Evolutionary conservation across 345 rosid species (phyloP), one percentile per base, ranked within the genome.

Genomic region (Jatropha curcas): DNA sequence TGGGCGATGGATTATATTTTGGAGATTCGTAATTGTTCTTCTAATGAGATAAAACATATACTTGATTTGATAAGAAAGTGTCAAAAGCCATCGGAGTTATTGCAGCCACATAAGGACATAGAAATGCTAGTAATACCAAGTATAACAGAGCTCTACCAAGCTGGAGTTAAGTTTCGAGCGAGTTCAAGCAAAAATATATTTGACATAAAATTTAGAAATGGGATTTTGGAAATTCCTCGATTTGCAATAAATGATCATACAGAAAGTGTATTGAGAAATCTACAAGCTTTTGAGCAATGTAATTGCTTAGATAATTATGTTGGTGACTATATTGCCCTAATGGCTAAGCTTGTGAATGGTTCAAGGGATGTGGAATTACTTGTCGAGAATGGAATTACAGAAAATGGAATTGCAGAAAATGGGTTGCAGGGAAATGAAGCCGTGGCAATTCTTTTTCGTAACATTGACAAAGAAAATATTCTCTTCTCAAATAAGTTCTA

Each of bases 301-400:
- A 20, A 48, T 48, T 48, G 22, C 53, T 48, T 63, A 17, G 53
- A 73, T 31, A 57, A 72, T 35, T 60, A 65, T 27, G 0, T 67
- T 8, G 57, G 14, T 1, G 71, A 66, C 4, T 81, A 28, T 2
- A 4, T 73, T 35, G 1, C 24, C 1, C 2, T 71, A 20, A 48
- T 74, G 31, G 51, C 6, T 48, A 17, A 4, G 22, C 76, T 77
- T 2, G 1, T 69, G n/a, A 20, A 65, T 2, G 5, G 22, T 8
- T n/a, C n/a, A n/a, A n/a, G n/a, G n/a, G 82, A 79, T 59, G 72
- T 58, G 20, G 72, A 79, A 31, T 11, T 70, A 14, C 69, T 74
- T 4, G 67, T 39, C 19, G 19, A 46, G 5, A 14, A 39, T 1
- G 72, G 64, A 28, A 37, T 71, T 27, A 52, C 70, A 19, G 46